A percentile compares a stretch with the other conserved stretches of the same genome.
phyloP scores from a whole-genome alignment of 1,139 yeast species.

The Sugiyamaella paludigena region DNA sequence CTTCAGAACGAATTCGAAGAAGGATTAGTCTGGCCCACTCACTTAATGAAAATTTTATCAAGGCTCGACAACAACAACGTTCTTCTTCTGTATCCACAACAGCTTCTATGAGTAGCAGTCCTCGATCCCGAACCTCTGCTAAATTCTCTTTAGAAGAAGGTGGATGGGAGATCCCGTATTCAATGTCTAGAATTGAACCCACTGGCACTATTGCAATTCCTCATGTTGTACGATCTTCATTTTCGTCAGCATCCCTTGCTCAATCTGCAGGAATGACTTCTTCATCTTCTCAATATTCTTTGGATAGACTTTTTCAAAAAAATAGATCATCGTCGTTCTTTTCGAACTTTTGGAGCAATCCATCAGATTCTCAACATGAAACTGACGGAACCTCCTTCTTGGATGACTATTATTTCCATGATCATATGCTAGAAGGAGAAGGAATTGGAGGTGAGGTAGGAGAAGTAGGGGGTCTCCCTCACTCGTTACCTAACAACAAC shows the following conservation, averaged over 20 bases:
- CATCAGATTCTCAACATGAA: constrained; percentile 2
- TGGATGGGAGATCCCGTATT: constrained; percentile 32
- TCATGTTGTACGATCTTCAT: constrained; percentile 30
- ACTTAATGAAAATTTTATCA: constrained; percentile 6
- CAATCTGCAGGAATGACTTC: constrained; percentile 17
- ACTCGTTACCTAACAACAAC: background rate
- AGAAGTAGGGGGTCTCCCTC: no score
- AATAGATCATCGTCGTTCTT: constrained; percentile 12
- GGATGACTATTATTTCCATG: constrained; percentile 18
- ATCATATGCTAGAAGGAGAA: background rate
- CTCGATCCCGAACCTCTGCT: constrained; percentile 15
- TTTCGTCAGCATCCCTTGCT: constrained; percentile 27
- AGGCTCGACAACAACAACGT: constrained; percentile 3
- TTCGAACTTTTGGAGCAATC: constrained; percentile 12
- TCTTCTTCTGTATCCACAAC: constrained; percentile 5
- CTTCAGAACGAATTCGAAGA: constrained; percentile 16
- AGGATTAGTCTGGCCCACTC: constrained; percentile 8
- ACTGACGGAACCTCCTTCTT: constrained; percentile 14
- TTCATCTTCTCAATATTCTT: constrained; percentile 10
- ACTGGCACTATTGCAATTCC: constrained; percentile 27
- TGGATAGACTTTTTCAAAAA: constrained; percentile 1
- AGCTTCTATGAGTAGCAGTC: constrained; percentile 12
- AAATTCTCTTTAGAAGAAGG: constrained; percentile 19
- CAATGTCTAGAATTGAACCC: constrained; percentile 22
- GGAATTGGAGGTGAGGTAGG: no score